Evolutionary conservation across 768 basidiomycete species (phyloP).

Genomic region (Hydnum rufescens): DNA sequence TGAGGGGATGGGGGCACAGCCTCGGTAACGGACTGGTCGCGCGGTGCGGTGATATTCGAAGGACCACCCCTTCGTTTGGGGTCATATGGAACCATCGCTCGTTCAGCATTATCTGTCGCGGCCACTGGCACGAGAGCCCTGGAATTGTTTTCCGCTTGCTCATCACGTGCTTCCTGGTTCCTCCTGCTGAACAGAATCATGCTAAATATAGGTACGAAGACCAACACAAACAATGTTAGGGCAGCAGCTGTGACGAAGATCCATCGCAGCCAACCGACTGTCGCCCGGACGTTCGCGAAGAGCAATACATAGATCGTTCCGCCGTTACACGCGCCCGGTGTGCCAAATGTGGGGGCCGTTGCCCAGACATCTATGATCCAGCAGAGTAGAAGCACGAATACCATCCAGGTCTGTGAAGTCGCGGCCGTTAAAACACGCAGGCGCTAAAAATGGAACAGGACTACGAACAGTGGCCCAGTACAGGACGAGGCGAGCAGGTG

Average conservation of each 20-base stretch:
- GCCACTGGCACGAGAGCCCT: no score
- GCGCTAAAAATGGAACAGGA: background rate
- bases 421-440: background rate
- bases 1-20: no score
- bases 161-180: no score
- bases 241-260: background rate
- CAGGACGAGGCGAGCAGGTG: background rate
- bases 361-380: background rate
- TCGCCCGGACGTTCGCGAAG: background rate
- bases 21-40: background rate
- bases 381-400: background rate
- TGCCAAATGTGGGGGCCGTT: background rate
- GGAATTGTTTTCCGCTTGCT: no score
- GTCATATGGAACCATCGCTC: no score
- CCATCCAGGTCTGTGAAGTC: background rate
- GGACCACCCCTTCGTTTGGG: no score
- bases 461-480: background rate
- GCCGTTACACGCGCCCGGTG: background rate
- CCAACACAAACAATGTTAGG: background rate
- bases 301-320: background rate
- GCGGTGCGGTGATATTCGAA: background rate
- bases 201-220: background rate
- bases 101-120: no score
- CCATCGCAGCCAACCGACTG: background rate
- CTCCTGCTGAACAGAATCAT: background rate